Evolutionary conservation across 192 early-diverging fungal species (phyloP).

Genomic region (Diversispora epigaea): DNA sequence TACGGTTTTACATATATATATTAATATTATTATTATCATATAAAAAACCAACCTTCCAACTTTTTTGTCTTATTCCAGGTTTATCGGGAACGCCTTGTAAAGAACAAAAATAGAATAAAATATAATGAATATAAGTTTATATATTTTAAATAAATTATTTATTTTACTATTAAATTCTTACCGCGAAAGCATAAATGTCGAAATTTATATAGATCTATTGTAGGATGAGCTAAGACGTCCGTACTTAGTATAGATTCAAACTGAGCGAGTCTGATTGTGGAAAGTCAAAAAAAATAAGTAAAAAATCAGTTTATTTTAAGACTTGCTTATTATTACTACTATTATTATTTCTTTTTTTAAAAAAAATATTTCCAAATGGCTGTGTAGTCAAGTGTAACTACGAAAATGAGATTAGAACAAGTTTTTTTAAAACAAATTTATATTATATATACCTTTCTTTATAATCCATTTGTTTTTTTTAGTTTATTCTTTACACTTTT

Average conservation of each 20-base stretch:
- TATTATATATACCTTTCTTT: neutral
- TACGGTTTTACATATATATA: neutral
- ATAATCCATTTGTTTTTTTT: neutral
- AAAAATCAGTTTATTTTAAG: neutral
- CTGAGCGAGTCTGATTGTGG: constrained; percentile 18
- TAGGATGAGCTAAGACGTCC: constrained; percentile 24
- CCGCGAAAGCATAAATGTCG: constrained; percentile 59
- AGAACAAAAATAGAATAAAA: neutral
- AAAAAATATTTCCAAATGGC: neutral
- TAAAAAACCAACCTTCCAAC: constrained; percentile 59
- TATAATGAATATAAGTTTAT: neutral
- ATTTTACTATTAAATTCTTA: constrained; percentile 24
- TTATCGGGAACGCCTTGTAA: constrained; percentile 70
- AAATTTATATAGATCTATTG: constrained; percentile 53
- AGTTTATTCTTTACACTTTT: too few species aligned
- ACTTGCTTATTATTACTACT: neutral
- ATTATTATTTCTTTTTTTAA: too few species aligned
- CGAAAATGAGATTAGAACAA: neutral
- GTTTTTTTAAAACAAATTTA: neutral
- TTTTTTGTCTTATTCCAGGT: constrained; percentile 54
- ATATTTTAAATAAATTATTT: neutral
- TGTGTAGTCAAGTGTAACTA: neutral
- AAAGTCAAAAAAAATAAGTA: neutral
- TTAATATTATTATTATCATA: too few species aligned
- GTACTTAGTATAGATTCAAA: constrained; percentile 30